phyloP scores from a whole-genome alignment of 768 basidiomycete genomes.

The Cystofilobasidium macerans region DNA sequence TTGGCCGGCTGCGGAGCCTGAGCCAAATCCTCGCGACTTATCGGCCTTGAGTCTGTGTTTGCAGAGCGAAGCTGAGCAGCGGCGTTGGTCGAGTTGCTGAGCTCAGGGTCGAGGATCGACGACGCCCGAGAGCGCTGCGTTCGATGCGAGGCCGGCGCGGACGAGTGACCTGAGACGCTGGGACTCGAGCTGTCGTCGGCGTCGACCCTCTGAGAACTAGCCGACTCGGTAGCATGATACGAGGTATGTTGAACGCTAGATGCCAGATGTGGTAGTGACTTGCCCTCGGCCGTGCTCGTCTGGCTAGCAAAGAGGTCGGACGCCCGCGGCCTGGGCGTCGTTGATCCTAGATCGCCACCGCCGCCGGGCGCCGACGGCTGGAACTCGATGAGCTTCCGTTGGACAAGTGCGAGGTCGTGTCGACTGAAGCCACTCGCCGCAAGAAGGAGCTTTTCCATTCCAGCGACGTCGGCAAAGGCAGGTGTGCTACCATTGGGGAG shows the following conservation, averaged over 20 bases:
- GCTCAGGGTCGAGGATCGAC: background rate
- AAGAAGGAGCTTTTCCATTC: background rate
- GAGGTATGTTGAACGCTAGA: background rate
- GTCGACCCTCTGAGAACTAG: no score
- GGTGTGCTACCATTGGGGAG: no score
- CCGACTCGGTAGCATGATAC: no score
- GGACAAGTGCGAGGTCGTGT: background rate
- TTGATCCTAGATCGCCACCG: no score
- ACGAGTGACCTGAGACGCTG: no score
- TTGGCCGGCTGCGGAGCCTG: no score
- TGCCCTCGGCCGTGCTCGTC: background rate
- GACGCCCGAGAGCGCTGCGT: background rate
- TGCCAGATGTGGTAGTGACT: background rate
- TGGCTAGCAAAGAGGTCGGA: background rate
- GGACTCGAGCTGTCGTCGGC: no score
- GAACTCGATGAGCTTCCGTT: background rate
- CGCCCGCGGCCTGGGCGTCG: no score
- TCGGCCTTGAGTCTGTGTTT: no score
- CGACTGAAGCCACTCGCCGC: background rate
- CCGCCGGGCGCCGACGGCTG: background rate
- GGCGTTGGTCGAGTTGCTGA: background rate
- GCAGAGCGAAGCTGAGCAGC: no score
- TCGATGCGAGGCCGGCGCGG: background rate
- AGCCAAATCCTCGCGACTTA: no score
- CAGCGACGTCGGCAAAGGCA: background rate